Evolutionary conservation across 352 stramenopile genomes (phyloP), one percentile per base, ranked within the genome.

Genomic region (Phytophthora pluvialis): DNA sequence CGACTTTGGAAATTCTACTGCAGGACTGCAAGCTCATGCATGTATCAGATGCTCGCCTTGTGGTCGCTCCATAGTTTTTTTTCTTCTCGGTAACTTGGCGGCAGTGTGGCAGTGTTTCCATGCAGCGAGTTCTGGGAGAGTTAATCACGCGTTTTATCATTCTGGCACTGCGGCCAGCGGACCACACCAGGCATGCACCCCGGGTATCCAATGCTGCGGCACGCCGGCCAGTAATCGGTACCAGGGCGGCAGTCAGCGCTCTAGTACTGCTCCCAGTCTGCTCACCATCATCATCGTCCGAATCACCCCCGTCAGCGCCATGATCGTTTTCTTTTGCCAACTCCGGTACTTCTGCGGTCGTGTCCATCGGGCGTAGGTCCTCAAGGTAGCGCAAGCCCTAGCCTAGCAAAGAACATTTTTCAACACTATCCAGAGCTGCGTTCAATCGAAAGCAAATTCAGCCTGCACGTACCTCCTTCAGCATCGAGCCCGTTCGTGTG

Each of bases 101-200:
- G n/a, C n/a, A n/a, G 31, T 35, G 31, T 11, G 4, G 31, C 31
- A 35, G 31, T 7, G 31, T 35, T 35, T 35, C 7, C 7, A 35
- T 35, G 36, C 36, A n/a, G 15, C 12, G 13, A 43, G 5, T 16
- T 25, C 12, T 18, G 12, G 16, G 38, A 11, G 7, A 44, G 11
- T 25, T 26, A 46, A 13, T 21, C 40, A 38, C 36, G 50, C 15
- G 39, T 60, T 32, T 38, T 39, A 32, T 50, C 51, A 50, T 33
- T n/a, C 5, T 33, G 44, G n/a, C 53, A 61, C 47, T 52, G 53
- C 1, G 42, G 42, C 54, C 54, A 62, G 21, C 42, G 31, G 13
- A 45, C 54, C 21, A 53, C 32, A 36, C 54, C 40, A 38, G 54
- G 31, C 39, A 29, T 46, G 26, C 54, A 62, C 18, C 12, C 54